Evolutionary conservation across 192 early-diverging fungal genomes (phyloP), one percentile per base, ranked within the genome.

Genomic region (Entomortierella chlamydospora): DNA sequence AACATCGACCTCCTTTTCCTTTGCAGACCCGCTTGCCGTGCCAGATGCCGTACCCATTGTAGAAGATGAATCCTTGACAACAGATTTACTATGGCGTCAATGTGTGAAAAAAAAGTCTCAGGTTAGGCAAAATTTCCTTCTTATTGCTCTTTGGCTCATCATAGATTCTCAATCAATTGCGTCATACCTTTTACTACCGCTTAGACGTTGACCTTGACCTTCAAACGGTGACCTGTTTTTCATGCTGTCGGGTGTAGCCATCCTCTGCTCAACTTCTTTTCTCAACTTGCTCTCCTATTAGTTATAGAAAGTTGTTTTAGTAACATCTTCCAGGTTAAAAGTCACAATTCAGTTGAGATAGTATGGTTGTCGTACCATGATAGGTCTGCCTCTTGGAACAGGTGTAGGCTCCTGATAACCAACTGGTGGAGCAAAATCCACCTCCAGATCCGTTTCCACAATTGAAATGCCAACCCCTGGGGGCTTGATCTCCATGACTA

Each of bases 391-490:
- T 23, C 68, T 62, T 37, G 79, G 83, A 12, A 58, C 61, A 12
- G 83, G 80, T 34, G 79, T 76, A 17, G 96, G 96, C 81, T 99
- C 98, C 20, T 93, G 90, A 80, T 99, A 99, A 4, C 98, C 98
- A 2, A 98, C 81, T 9, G 98, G 98, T 17, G 98, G 87, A 0
- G 94, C 98, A 86, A 99, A 99, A 63, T 99, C 98, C 0, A 97
- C 96, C 68, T 97, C 96, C 43, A 99, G 77, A 88, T 99, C 98
- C 0, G 97, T 99, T 79, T 99, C 98, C 28, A 98, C 89, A 64
- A 99, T 95, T 34, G 93, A 95, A 58, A 99, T 94, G 20, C 94
- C 98, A 9, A 86, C 84, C 7, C 89, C 68, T 20, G 64, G 88
- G 8, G 98, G 95, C 71, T 92, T 93, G 22, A 90, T 92, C 77